Evolutionary conservation across 306 rosid species (phyloP).

Genomic region (Gynostemma pentaphyllum): DNA sequence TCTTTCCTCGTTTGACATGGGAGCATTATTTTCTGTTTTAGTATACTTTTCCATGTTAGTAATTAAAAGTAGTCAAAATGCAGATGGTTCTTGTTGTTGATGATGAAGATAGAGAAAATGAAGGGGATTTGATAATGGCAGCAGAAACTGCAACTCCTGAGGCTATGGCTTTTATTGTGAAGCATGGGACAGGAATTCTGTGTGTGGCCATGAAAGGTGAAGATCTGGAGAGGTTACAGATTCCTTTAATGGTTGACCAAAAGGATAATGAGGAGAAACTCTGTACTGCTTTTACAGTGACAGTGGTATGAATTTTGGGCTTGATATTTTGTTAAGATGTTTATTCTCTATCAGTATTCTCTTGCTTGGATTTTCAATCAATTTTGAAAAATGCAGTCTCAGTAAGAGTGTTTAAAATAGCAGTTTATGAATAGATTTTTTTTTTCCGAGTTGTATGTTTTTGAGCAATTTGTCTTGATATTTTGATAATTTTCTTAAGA

Average conservation of each 20-base stretch:
- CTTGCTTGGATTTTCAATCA: neutral
- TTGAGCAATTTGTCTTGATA: too few species aligned
- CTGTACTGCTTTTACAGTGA: slow-evolving; percentile 61
- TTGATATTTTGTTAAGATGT: neutral
- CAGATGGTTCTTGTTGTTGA: slow-evolving; percentile 81
- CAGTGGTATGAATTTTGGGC: slow-evolving; percentile 43
- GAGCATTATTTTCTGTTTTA: neutral
- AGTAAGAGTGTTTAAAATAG: neutral
- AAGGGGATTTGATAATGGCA: slow-evolving; percentile 89
- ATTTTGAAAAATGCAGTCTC: neutral
- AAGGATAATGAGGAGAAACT: slow-evolving; percentile 65
- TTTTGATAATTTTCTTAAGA: too few species aligned
- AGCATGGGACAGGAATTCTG: slow-evolving; percentile 80
- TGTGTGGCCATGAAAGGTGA: slow-evolving; percentile 74
- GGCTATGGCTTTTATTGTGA: slow-evolving; percentile 86
- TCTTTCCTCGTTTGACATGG: neutral
- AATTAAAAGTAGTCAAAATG: slow-evolving; percentile 10
- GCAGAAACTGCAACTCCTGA: slow-evolving; percentile 64
- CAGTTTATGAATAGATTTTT: neutral
- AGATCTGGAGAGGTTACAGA: slow-evolving; percentile 63
- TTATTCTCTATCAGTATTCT: neutral
- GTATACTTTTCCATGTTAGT: neutral
- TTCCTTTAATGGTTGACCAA: slow-evolving; percentile 76
- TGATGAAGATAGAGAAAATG: slow-evolving; percentile 83
- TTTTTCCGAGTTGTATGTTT: neutral